phyloP scores from a whole-genome alignment of 176 grass and related monocot genomes.

The Lolium multiflorum region DNA sequence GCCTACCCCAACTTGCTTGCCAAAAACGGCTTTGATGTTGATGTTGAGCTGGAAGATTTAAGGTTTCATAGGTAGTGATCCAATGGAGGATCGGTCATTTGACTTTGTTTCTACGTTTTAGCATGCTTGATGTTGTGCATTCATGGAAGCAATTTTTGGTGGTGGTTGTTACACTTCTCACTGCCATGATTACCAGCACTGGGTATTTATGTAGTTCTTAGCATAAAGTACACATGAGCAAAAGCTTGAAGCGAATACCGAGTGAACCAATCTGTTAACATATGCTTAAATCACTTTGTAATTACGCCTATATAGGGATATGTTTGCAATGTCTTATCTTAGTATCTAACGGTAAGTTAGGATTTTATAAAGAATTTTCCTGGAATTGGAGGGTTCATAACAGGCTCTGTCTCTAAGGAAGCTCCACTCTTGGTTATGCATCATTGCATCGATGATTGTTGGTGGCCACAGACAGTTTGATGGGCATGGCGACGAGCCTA shows the following conservation, averaged over 20 bases:
- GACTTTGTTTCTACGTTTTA: neutral
- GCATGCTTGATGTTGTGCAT: neutral
- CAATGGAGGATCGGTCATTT: neutral
- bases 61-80: neutral
- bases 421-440: neutral
- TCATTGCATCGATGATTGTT: neutral
- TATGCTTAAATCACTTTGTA: neutral
- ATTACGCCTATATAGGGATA: neutral
- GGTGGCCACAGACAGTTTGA: neutral
- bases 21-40: neutral
- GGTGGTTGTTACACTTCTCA: neutral
- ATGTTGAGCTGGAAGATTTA: neutral
- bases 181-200: neutral
- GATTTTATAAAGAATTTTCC: neutral
- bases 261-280: constrained; percentile 9
- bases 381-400: neutral
- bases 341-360: neutral
- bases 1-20: no score
- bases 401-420: neutral
- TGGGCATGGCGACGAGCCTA: neutral
- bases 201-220: neutral
- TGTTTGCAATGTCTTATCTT: neutral
- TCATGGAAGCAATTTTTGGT: neutral
- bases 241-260: neutral
- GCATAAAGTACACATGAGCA: neutral